Base-by-base conservation (phyloP, 495 filamentous ascomycete genomes). In the Penicillium cinerascens region DNA sequence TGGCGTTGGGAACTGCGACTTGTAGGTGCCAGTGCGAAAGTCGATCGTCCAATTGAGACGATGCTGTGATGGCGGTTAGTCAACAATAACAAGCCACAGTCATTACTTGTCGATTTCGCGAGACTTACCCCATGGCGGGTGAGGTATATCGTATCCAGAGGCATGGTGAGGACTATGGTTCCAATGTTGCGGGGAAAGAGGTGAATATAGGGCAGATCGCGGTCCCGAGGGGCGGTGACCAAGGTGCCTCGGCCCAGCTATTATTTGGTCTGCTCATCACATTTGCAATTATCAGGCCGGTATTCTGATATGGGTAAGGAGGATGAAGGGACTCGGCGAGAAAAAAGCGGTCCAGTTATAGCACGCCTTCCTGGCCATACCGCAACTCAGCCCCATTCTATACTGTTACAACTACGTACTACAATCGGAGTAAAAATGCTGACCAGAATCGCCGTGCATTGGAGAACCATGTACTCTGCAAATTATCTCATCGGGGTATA, bases 31-130 rank as follows among this genome's bases (percentile, higher is more conserved):
- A 6, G 86, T 91, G 44, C 78, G 72, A 29, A 80, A 79, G 65
- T 97, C 84, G 46, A 97, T 88, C 17, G 81, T 82, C 89, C 89
- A 96, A 61, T 85, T 92, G 57, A 87, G 84, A 37, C 93, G 92
- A 70, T 93, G 96, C 92, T 96, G 27, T 37, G 25, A 22, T 26
- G 20, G 13, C 16, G 37, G 7, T 39, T 17, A 39, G 37, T 33
- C 29, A 3, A 33, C 9, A 1, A 13, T 7, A 7, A 29, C 29
- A 33, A 33, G 13, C 10, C 29, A 33, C 9, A 10, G 11, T 33
- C 8, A 33, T 15, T 1, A 13, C 9, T 11, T 15, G 11, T 33
- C 9, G 3, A 4, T 13, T 1, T 33, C 0, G 4, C 11, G 11
- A 15, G 37, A 79, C 86, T 70, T 82, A 95, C 90, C 56, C 89